A percentile compares a stretch with the other conserved stretches of the same genome.
Conservation (phyloP, 2,329 filamentous ascomycete genomes). For the Fusarium chuoi region DNA sequence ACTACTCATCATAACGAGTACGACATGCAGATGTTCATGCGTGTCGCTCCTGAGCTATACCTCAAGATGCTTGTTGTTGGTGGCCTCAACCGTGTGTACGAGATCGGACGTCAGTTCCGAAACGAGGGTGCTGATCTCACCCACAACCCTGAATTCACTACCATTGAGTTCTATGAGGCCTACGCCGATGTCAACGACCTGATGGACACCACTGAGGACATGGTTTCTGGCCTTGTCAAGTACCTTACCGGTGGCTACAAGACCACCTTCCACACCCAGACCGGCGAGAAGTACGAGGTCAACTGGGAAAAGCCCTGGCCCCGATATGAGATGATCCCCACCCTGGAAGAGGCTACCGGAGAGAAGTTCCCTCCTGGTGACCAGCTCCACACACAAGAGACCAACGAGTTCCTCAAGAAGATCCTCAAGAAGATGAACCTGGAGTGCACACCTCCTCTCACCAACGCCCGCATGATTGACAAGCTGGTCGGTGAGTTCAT, state of each 20-base stretch:
- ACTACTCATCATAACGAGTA: slow-evolving; percentile 96
- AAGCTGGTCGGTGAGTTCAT: slow-evolving; percentile 95
- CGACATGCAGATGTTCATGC: slow-evolving; percentile 93
- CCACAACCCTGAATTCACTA: slow-evolving; percentile 98
- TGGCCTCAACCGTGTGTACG: slow-evolving; percentile 93
- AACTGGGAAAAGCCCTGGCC: slow-evolving; percentile 98
- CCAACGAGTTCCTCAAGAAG: slow-evolving; percentile 85
- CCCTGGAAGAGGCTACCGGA: slow-evolving; percentile 86
- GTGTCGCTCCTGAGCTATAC: slow-evolving; percentile 93
- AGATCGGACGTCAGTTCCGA: slow-evolving; percentile 93
- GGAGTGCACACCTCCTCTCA: slow-evolving; percentile 88
- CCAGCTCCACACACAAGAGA: slow-evolving; percentile 89
- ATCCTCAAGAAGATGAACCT: slow-evolving; percentile 91
- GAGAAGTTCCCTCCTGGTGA: slow-evolving; percentile 94
- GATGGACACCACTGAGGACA: slow-evolving; percentile 84
- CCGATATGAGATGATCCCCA: slow-evolving; percentile 88
- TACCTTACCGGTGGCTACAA: slow-evolving; percentile 85
- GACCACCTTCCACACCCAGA: slow-evolving; percentile 87
- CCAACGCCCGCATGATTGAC: slow-evolving; percentile 96
- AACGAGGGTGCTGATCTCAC: slow-evolving; percentile 82
- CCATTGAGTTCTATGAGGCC: slow-evolving; percentile 96
- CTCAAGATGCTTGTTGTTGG: slow-evolving; percentile 97
- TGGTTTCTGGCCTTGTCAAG: slow-evolving; percentile 90
- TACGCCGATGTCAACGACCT: slow-evolving; percentile 93
- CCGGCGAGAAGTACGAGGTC: slow-evolving; percentile 86